Evolutionary conservation across 176 grass and related monocot species (phyloP).

Genomic region (Avena eriantha): DNA sequence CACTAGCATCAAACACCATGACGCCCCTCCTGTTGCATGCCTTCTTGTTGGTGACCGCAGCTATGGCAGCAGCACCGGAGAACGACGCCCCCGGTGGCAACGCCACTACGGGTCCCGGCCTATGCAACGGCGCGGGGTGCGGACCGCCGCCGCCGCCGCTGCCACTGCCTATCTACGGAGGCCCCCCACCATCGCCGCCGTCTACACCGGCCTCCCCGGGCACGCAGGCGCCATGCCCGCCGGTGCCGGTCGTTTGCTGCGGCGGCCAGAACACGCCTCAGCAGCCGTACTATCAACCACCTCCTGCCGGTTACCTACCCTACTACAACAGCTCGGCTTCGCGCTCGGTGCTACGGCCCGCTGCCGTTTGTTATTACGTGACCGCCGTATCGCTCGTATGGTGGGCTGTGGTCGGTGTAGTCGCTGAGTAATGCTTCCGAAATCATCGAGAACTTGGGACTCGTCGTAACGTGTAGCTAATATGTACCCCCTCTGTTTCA

Average conservation of each 20-base stretch:
- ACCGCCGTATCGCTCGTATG: neutral
- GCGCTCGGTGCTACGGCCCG: neutral
- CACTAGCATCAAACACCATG: neutral
- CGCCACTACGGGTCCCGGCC: neutral
- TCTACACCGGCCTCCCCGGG: neutral
- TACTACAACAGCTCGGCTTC: slow-evolving; percentile 54
- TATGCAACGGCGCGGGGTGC: slow-evolving; percentile 42
- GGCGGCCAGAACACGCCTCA: slow-evolving; percentile 43
- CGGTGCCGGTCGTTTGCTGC: slow-evolving; percentile 46
- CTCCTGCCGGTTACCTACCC: slow-evolving; percentile 44
- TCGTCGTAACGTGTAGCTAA: neutral
- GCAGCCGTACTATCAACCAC: slow-evolving; percentile 34
- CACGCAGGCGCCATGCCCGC: slow-evolving; percentile 37
- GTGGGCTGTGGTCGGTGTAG: slow-evolving; percentile 28
- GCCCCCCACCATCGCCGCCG: slow-evolving; percentile 10
- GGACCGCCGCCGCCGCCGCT: slow-evolving; percentile 9
- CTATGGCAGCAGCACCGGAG: neutral
- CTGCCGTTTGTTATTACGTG: neutral
- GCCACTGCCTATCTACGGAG: slow-evolving; percentile 44
- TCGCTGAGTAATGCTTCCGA: neutral
- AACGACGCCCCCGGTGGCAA: neutral
- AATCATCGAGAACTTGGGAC: neutral
- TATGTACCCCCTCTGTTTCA: no score
- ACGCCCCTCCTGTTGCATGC: slow-evolving; percentile 16
- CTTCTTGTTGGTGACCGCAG: slow-evolving; percentile 27